These are phyloP conservation scores for Arthromyces matolae DNA, from an alignment of 768 basidiomycete species.

Conservation along the genomic window DNA sequence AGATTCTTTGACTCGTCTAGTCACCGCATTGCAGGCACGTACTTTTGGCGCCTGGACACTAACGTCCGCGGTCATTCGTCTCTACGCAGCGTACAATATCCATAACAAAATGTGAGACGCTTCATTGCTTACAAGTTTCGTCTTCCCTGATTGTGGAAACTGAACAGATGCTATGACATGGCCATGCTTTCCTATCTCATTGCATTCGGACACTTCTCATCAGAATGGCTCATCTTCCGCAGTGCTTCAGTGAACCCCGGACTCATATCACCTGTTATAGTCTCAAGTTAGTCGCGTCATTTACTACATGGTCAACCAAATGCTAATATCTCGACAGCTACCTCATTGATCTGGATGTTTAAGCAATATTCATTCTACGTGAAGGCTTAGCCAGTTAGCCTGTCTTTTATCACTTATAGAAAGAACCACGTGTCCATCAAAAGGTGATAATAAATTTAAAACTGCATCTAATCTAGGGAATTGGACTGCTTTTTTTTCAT, in stretches of 20 bases:
- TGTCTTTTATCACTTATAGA: no score
- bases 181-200: constrained; percentile 84
- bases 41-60: constrained; percentile 93
- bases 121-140: no score
- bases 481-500: no score
- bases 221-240: constrained; percentile 81
- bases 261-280: constrained; percentile 71
- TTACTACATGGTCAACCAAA: not conserved
- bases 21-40: constrained; percentile 81
- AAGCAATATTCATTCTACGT: constrained; percentile 81
- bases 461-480: no score
- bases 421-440: no score
- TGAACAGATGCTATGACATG: constrained; percentile 82
- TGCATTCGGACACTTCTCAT: constrained; percentile 85
- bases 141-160: constrained; percentile 12
- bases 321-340: constrained; percentile 37
- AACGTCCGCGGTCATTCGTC: constrained; percentile 76
- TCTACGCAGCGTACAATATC: constrained; percentile 89
- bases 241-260: constrained; percentile 61
- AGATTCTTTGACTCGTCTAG: constrained; percentile 36
- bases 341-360: constrained; percentile 82
- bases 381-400: no score
- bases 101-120: constrained; percentile 60
- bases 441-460: no score
- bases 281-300: constrained; percentile 66